Evolutionary conservation across 2,329 filamentous ascomycete genomes (phyloP).

Genomic region (Cercospora zeae-maydis): DNA sequence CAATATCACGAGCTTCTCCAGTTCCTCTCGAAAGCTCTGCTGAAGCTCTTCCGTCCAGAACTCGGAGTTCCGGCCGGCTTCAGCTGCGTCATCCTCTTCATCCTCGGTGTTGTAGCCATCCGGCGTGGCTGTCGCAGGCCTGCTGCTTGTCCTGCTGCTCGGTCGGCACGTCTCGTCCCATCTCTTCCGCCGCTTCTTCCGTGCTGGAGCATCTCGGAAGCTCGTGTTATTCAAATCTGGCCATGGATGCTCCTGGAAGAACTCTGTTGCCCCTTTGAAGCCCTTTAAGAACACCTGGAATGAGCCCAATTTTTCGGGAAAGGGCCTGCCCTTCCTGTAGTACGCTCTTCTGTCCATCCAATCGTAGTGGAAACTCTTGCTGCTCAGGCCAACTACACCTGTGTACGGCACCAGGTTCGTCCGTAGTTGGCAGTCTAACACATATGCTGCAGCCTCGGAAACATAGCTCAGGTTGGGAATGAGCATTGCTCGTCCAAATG

Average conservation of each 20-base stretch:
- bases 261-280: slow-evolving; percentile 94
- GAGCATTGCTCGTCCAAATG: slow-evolving; percentile 88
- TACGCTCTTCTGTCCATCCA: slow-evolving; percentile 92
- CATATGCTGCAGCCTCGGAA: slow-evolving; percentile 94
- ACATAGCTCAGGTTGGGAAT: slow-evolving; percentile 98
- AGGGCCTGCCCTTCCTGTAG: slow-evolving; percentile 78
- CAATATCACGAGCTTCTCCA: slow-evolving; percentile 94
- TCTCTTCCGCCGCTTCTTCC: slow-evolving; percentile 62
- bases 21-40: slow-evolving; percentile 86
- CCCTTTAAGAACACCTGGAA: slow-evolving; percentile 97
- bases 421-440: slow-evolving; percentile 82
- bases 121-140: slow-evolving; percentile 52
- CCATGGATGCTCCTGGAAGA: slow-evolving; percentile 93
- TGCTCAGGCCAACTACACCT: slow-evolving; percentile 88
- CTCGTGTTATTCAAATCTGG: slow-evolving; percentile 76
- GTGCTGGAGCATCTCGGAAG: slow-evolving; percentile 63
- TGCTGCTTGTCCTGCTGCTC: slow-evolving; percentile 38
- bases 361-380: slow-evolving; percentile 96
- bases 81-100: slow-evolving; percentile 22
- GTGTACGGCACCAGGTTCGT: slow-evolving; percentile 95
- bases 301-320: slow-evolving; percentile 88
- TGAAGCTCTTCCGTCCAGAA: slow-evolving; percentile 86
- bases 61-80: slow-evolving; percentile 50
- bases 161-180: slow-evolving; percentile 85
- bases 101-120: slow-evolving; percentile 39